Percentiles rank a stretch among this genome's conserved stretches.
These are phyloP conservation scores for Castanospermum australe DNA, from an alignment of 306 rosid genomes.

Conservation along the genomic window DNA sequence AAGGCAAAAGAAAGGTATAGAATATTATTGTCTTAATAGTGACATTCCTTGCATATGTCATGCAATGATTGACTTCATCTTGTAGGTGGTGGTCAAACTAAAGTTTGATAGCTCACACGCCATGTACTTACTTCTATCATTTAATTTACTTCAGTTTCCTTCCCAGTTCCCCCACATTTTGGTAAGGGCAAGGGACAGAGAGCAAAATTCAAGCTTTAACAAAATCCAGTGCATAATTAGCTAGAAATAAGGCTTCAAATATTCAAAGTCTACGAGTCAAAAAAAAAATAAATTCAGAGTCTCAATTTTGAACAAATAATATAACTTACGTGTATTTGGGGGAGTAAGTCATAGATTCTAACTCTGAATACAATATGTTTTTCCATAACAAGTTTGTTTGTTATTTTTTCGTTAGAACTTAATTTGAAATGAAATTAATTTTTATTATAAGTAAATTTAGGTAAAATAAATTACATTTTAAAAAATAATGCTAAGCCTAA, in stretches of 20 bases:
- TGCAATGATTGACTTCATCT: constrained; percentile 44
- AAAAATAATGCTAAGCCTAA: too few relatives aligned
- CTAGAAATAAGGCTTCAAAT: constrained; percentile 27
- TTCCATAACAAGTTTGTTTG: neutral
- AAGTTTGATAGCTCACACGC: constrained; percentile 31
- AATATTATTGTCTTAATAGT: constrained; percentile 27
- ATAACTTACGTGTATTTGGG: neutral
- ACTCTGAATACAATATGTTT: neutral
- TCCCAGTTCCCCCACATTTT: neutral
- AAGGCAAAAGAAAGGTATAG: constrained; percentile 19
- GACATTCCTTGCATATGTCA: constrained; percentile 37
- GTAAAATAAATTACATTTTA: too few relatives aligned
- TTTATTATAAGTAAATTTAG: too few relatives aligned
- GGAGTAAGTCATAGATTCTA: neutral
- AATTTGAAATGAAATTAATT: too few relatives aligned
- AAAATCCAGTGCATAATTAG: constrained; percentile 23
- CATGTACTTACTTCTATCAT: constrained; percentile 17
- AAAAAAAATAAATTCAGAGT: too few relatives aligned
- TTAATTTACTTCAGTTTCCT: constrained; percentile 10
- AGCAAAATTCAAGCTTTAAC: neutral
- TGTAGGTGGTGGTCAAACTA: constrained; percentile 32
- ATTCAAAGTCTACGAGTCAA: neutral
- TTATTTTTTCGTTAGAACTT: too few relatives aligned
- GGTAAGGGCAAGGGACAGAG: neutral
- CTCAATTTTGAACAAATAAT: neutral